Base-by-base conservation (phyloP, 108 stramenopile species). In the Cylindrotheca fusiformis region DNA sequence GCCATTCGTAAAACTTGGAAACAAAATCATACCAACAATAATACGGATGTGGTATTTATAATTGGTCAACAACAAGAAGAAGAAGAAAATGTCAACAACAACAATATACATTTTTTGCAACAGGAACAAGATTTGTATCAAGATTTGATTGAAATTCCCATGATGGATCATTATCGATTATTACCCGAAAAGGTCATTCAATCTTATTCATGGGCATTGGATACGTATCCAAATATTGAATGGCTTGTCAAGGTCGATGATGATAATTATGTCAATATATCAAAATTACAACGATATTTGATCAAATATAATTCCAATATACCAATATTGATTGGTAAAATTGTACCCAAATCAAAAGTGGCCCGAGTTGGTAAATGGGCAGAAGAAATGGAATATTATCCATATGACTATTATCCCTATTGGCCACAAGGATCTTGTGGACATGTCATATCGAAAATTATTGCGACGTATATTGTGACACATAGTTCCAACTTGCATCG, bases 211-310 rank as follows among this genome's bases (percentile, higher is more conserved):
- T 81, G 69, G 69, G 64, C 65, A 2, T 6, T 71, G 5, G 12
- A 55, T 18, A 12, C 53, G 22, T 18, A 61, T 52, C 75, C 62
- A 4, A 27, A 44, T 30, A 52, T 62, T 2, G 30, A 75, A 60
- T 81, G 80, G 80, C 48, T 81, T 32, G 67, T 76, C n/a, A 81
- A 81, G 58, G 65, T 51, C 3, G 80, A 81, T 47, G 80, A 81
- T 41, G 80, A 81, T 47, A 64, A 60, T 20, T 68, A 61, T 46
- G 80, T 66, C 23, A 60, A 69, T 2, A 23, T 71, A 2, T 17
- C 46, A 4, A 61, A 36, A 32, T 32, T 81, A 0, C 46, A 45
- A 29, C 32, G 51, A 12, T 72, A 55, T 55, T 25, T 77, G 2
- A 26, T 24, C 4, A 67, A 61, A 18, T 70, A 58, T 52, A 77